Percentiles rank a stretch among this genome's conserved stretches.
Conservation (phyloP, 805 yeast genomes). For the Metschnikowia amazonensis region DNA sequence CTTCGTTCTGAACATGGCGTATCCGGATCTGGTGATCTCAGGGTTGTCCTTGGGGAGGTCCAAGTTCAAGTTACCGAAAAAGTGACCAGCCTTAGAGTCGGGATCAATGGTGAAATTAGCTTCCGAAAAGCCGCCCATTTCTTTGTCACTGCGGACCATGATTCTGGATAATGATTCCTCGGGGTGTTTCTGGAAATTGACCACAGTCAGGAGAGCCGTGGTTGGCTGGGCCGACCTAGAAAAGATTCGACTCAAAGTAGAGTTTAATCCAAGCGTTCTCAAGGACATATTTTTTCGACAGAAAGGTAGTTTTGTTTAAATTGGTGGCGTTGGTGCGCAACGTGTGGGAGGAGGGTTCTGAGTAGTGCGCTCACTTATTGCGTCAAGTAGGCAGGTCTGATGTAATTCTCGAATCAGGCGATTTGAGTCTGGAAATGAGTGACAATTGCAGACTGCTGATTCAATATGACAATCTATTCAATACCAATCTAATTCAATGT, state of each 20-base stretch:
- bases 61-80: constrained; percentile 59
- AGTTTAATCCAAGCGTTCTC: constrained; percentile 38
- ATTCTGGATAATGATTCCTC: constrained; percentile 44
- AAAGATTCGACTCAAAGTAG: constrained; percentile 35
- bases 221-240: constrained; percentile 28
- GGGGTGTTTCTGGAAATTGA: constrained; percentile 54
- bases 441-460: too few relatives aligned
- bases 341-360: not conserved
- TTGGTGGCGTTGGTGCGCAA: constrained; percentile 2
- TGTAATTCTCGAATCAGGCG: not conserved
- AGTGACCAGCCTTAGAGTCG: constrained; percentile 31
- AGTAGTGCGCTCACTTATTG: constrained; percentile 1
- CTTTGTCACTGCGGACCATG: constrained; percentile 65
- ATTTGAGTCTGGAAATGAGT: too few relatives aligned
- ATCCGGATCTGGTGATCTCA: constrained; percentile 44
- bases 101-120: constrained; percentile 46
- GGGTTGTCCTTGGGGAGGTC: constrained; percentile 42
- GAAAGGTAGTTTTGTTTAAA: not conserved
- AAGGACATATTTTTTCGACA: constrained; percentile 29
- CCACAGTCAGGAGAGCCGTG: constrained; percentile 38
- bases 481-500: too few relatives aligned
- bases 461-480: too few relatives aligned
- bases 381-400: not conserved
- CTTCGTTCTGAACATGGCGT: constrained; percentile 80
- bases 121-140: constrained; percentile 75